These are phyloP conservation scores for Rhazya stricta DNA, from an alignment of 257 asterid genomes.

Conservation along the genomic window DNA sequence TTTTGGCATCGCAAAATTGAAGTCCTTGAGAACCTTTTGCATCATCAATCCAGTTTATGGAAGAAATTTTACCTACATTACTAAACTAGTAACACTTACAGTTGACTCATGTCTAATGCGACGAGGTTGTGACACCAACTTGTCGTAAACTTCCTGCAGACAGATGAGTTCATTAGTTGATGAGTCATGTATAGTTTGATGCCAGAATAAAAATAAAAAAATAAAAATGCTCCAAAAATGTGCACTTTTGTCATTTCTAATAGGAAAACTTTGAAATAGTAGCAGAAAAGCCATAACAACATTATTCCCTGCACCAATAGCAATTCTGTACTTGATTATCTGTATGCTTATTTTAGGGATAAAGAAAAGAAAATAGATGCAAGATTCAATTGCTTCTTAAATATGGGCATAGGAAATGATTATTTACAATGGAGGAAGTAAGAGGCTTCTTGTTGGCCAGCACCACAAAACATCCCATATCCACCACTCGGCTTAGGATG, in stretches of 20 bases:
- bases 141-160: conserved; percentile 76
- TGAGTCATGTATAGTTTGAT: not conserved
- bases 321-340: not conserved
- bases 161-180: conserved; percentile 13
- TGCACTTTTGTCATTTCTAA: not conserved
- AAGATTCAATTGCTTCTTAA: not conserved
- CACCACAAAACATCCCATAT: conserved; percentile 63
- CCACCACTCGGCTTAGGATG: conserved; percentile 49
- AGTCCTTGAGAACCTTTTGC: not conserved
- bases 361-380: not conserved
- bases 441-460: conserved; percentile 93
- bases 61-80: conserved; percentile 5
- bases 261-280: not conserved
- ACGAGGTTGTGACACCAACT: conserved; percentile 67
- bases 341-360: not conserved
- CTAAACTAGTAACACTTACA: conserved; percentile 45
- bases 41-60: not conserved
- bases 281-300: not conserved
- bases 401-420: conserved; percentile 13
- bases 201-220: too few relatives aligned
- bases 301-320: not conserved
- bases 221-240: not conserved
- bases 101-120: conserved; percentile 81
- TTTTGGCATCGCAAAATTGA: not conserved
- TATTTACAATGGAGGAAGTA: conserved; percentile 63